Evolutionary conservation across 169 alveolate genomes (phyloP).

Genomic region (Plasmodium cynomolgi): DNA sequence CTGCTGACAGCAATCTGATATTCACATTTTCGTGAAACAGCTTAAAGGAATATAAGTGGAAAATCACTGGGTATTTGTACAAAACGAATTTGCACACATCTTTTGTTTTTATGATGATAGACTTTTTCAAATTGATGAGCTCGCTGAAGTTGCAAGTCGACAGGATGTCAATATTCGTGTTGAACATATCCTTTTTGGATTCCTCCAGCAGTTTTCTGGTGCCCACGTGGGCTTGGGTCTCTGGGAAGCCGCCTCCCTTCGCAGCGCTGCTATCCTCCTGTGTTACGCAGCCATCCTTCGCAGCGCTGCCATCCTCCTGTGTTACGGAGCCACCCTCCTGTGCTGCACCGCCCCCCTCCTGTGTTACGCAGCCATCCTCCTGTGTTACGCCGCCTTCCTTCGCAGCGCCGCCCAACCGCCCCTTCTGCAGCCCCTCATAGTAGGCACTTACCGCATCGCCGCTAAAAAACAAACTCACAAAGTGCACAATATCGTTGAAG

Average conservation of each 20-base stretch:
- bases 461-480: conserved; percentile 31
- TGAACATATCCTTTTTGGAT: conserved; percentile 23
- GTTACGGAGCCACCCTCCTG: not conserved
- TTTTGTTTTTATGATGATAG: conserved; percentile 58
- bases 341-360: not conserved
- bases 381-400: not conserved
- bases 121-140: conserved; percentile 45
- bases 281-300: not conserved
- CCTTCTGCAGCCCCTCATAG: conserved; percentile 15
- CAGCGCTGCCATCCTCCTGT: not conserved
- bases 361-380: not conserved
- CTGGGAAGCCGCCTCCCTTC: not conserved
- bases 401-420: not conserved
- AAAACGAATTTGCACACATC: conserved; percentile 36
- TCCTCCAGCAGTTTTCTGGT: not conserved
- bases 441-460: conserved; percentile 27
- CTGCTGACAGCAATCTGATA: conserved; percentile 40
- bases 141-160: conserved; percentile 65
- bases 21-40: conserved; percentile 60
- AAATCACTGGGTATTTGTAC: conserved; percentile 66
- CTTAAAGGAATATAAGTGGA: conserved; percentile 57
- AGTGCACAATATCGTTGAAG: not conserved
- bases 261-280: too few relatives aligned
- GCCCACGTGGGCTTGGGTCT: not conserved
- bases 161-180: conserved; percentile 30